phyloP scores from a whole-genome alignment of 305 asterid species.

The Solanum hybrid region DNA sequence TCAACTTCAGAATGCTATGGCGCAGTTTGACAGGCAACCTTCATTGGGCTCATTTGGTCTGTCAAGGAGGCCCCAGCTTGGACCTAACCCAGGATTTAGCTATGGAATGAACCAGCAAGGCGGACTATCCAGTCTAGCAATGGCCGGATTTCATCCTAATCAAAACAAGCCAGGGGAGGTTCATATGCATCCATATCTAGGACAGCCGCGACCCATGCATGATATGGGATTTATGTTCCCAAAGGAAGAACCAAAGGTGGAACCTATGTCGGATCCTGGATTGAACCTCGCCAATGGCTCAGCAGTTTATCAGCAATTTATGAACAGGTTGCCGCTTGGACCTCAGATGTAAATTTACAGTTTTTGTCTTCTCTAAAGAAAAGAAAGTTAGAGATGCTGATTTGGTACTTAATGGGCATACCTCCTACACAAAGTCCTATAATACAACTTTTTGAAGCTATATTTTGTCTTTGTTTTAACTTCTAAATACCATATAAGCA shows the following conservation, averaged over 20 bases:
- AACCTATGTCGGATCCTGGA: conserved; percentile 44
- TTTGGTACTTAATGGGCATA: conserved; percentile 5
- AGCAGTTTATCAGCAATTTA: conserved; percentile 54
- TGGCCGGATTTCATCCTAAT: conserved; percentile 34
- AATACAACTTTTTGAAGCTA: not conserved
- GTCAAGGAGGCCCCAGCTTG: conserved; percentile 38
- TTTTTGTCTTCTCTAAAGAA: conserved; percentile 11
- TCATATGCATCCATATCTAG: conserved; percentile 28
- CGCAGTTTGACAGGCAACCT: conserved; percentile 41
- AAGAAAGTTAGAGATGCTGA: conserved; percentile 9
- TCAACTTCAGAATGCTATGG: conserved; percentile 34
- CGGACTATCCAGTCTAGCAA: conserved; percentile 25
- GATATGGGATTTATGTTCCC: conserved; percentile 40
- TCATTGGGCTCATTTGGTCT: conserved; percentile 33
- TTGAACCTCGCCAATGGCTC: conserved; percentile 34
- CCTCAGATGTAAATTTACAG: conserved; percentile 45
- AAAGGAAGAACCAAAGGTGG: conserved; percentile 52
- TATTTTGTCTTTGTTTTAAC: not conserved
- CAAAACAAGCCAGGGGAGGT: conserved; percentile 29
- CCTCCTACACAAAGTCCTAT: not conserved
- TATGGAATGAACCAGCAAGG: conserved; percentile 48
- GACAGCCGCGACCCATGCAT: conserved; percentile 30
- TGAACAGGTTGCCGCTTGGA: conserved; percentile 65
- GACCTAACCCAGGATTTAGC: conserved; percentile 37
- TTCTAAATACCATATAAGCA: not conserved